A percentile compares a stretch with the other conserved stretches of the same genome.
Conservation (phyloP, 2,329 filamentous ascomycete species). For the Scedosporium aurantiacum region DNA sequence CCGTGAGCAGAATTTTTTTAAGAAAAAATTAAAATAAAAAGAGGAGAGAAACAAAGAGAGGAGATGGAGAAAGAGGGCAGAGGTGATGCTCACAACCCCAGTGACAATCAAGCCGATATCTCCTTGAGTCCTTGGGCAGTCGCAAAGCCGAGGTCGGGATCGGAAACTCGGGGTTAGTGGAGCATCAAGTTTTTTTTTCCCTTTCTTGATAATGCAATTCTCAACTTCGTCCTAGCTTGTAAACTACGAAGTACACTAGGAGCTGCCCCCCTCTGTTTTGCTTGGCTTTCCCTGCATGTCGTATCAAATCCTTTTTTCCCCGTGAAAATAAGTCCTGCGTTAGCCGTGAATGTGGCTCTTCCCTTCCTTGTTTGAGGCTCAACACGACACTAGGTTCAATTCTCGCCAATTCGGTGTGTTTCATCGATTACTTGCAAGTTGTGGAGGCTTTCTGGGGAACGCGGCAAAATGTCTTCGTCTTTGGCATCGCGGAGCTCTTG, state of each 20-base stretch:
- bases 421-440: too few relatives aligned
- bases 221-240: not conserved
- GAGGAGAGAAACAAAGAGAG: not conserved
- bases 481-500: not conserved
- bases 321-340: not conserved
- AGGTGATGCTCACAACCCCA: not conserved
- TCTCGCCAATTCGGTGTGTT: too few relatives aligned
- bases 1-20: not conserved
- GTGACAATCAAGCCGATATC: not conserved
- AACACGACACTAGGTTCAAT: too few relatives aligned
- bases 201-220: not conserved
- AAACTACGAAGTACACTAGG: not conserved
- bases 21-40: too few relatives aligned
- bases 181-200: constrained; percentile 7
- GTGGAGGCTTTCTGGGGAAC: not conserved
- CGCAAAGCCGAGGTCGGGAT: not conserved
- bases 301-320: not conserved
- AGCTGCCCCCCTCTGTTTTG: not conserved
- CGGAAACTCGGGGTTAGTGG: constrained; percentile 1
- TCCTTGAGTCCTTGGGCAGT: not conserved
- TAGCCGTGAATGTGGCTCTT: too few relatives aligned
- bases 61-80: too few relatives aligned
- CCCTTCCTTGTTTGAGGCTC: too few relatives aligned
- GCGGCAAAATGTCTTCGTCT: not conserved
- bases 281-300: not conserved